Evolutionary conservation across 2,329 filamentous ascomycete species (phyloP).

Genomic region (Trichophyton simii): DNA sequence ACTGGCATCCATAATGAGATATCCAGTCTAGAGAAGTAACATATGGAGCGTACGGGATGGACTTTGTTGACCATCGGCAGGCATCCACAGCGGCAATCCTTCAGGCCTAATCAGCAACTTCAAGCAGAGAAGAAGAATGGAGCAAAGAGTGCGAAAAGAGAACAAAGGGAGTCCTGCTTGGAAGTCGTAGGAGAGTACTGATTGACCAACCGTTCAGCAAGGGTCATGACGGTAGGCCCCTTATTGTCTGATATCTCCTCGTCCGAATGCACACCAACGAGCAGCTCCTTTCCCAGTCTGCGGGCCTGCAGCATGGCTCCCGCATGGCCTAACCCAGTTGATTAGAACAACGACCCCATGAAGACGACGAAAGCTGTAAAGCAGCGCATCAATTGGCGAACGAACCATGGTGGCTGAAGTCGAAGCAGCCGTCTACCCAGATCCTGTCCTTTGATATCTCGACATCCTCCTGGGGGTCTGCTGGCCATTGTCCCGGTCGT

Average conservation of each 20-base stretch:
- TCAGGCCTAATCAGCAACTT: slow-evolving; percentile 7
- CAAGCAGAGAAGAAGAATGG: not conserved
- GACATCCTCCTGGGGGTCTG: slow-evolving; percentile 49
- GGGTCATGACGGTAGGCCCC: slow-evolving; percentile 91
- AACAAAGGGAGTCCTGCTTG: not conserved
- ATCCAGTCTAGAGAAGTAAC: slow-evolving; percentile 92
- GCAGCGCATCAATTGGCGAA: not conserved
- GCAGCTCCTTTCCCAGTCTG: slow-evolving; percentile 74
- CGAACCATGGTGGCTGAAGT: slow-evolving; percentile 92
- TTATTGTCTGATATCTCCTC: slow-evolving; percentile 94
- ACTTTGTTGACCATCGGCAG: slow-evolving; percentile 84
- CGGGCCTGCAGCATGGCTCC: slow-evolving; percentile 94
- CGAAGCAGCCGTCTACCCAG: slow-evolving; percentile 98
- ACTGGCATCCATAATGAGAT: slow-evolving; percentile 85
- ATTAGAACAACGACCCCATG: slow-evolving; percentile 6
- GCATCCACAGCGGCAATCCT: slow-evolving; percentile 83
- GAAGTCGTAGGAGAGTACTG: not conserved
- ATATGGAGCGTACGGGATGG: slow-evolving; percentile 77
- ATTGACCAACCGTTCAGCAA: slow-evolving; percentile 59
- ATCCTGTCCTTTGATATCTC: slow-evolving; percentile 57
- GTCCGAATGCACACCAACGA: slow-evolving; percentile 89
- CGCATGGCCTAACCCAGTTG: slow-evolving; percentile 57
- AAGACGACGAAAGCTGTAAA: not conserved
- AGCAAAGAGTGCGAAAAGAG: not conserved
- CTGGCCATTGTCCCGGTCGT: slow-evolving; percentile 48